These are phyloP conservation scores for Citrus inodora DNA, from an alignment of 345 rosid genomes.

Conservation along the genomic window DNA sequence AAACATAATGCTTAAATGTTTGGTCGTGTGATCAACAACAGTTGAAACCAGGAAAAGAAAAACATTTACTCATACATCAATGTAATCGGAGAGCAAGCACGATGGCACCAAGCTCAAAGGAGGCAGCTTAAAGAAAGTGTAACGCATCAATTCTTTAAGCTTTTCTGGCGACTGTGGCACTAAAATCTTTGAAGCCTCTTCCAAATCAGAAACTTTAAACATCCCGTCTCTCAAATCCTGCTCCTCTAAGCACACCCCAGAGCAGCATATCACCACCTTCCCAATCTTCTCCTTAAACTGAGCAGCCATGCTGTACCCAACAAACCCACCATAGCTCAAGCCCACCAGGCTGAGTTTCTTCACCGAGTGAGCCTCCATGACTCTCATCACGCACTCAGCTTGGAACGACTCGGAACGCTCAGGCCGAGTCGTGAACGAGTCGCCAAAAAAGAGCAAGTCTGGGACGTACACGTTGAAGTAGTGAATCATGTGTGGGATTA, in stretches of 20 bases:
- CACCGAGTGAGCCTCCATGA: constrained; percentile 54
- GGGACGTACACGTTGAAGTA: constrained; percentile 69
- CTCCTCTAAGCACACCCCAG: constrained; percentile 84
- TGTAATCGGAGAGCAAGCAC: constrained; percentile 59
- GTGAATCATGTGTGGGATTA: constrained; percentile 35
- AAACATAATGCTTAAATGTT: no score
- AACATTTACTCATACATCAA: constrained; percentile 21
- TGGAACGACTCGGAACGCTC: constrained; percentile 75
- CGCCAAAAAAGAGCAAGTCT: constrained; percentile 75
- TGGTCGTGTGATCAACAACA: no score
- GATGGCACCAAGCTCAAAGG: constrained; percentile 39
- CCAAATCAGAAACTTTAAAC: constrained; percentile 57
- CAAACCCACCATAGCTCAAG: constrained; percentile 84
- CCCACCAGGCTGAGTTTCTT: constrained; percentile 58
- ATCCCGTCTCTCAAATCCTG: constrained; percentile 61
- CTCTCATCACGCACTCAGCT: constrained; percentile 63
- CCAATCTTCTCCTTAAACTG: constrained; percentile 59
- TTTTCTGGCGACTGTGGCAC: constrained; percentile 60
- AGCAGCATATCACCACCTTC: constrained; percentile 61
- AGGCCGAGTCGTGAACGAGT: constrained; percentile 63
- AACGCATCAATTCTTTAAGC: constrained; percentile 57
- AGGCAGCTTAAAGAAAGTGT: constrained; percentile 40
- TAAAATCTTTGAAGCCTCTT: constrained; percentile 61
- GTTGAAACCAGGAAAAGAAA: no score
- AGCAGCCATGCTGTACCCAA: constrained; percentile 71